Conservation (phyloP, 2,329 filamentous ascomycete species). For the Fusarium hainanense region DNA sequence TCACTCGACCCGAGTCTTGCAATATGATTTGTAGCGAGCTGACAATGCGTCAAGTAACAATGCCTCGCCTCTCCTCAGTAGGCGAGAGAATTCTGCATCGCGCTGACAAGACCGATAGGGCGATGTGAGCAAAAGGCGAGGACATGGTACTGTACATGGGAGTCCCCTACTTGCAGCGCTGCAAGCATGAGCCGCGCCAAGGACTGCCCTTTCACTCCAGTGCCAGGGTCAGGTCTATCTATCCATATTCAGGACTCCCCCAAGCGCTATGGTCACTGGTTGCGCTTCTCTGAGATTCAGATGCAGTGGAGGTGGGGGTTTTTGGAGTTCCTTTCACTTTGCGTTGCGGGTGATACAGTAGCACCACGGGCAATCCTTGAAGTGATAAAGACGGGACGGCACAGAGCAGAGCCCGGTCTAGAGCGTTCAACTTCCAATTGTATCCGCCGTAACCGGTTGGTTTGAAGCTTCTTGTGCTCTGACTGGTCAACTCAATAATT, state of each 20-base stretch:
- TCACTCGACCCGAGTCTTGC: background rate
- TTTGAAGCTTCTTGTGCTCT: slow-evolving; percentile 3
- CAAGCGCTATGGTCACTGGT: slow-evolving; percentile 26
- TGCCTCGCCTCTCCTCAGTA: slow-evolving; percentile 4
- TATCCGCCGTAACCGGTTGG: slow-evolving; percentile 28
- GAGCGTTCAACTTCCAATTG: slow-evolving; percentile 8
- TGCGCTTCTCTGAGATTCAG: slow-evolving; percentile 31
- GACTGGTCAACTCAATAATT: background rate
- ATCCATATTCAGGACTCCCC: background rate
- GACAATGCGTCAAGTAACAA: slow-evolving; percentile 35
- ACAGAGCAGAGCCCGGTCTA: background rate
- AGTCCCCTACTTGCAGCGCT: slow-evolving; percentile 3
- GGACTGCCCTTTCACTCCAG: slow-evolving; percentile 16
- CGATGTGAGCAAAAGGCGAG: slow-evolving; percentile 32
- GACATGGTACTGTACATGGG: slow-evolving; percentile 11
- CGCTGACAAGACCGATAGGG: slow-evolving; percentile 34
- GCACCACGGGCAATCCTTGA: background rate
- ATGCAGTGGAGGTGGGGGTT: slow-evolving; percentile 39
- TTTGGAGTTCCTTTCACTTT: slow-evolving; percentile 13
- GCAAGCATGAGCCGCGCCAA: slow-evolving; percentile 34
- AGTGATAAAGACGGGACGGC: background rate
- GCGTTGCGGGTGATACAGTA: slow-evolving; percentile 2
- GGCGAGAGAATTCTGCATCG: slow-evolving; percentile 18
- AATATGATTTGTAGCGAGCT: slow-evolving; percentile 31
- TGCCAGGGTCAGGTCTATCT: background rate